Percentiles rank a stretch among this genome's conserved stretches.
Evolutionary conservation across 2,329 filamentous ascomycete genomes (phyloP).

Genomic region (Atkinsonella hypoxylon): DNA sequence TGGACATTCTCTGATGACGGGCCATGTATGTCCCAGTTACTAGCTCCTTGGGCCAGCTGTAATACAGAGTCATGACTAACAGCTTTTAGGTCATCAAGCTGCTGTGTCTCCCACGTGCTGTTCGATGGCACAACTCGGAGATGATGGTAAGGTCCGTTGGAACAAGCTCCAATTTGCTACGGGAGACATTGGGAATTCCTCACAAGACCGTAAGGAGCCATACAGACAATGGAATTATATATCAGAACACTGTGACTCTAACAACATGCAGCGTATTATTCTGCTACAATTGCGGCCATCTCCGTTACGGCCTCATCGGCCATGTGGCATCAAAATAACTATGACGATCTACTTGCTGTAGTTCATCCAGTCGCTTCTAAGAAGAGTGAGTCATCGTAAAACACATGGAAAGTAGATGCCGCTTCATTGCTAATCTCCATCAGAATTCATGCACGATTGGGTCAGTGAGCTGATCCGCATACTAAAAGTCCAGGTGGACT

Average conservation of each 20-base stretch:
- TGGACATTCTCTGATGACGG: slow-evolving; percentile 58
- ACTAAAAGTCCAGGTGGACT: slow-evolving; percentile 66
- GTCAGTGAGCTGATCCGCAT: slow-evolving; percentile 56
- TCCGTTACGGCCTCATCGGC: slow-evolving; percentile 38
- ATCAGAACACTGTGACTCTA: slow-evolving; percentile 4
- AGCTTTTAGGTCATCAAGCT: slow-evolving; percentile 39
- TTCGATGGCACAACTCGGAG: slow-evolving; percentile 45
- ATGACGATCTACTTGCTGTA: slow-evolving; percentile 62
- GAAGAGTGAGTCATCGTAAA: slow-evolving; percentile 15
- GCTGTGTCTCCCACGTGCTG: slow-evolving; percentile 48
- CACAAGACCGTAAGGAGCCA: slow-evolving; percentile 33
- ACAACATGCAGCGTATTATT: slow-evolving; percentile 33
- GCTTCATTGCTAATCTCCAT: slow-evolving; percentile 9
- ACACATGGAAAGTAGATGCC: too few species aligned
- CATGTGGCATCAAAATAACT: slow-evolving; percentile 35
- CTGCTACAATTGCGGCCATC: slow-evolving; percentile 49
- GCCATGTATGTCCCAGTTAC: slow-evolving; percentile 39
- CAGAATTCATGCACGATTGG: slow-evolving; percentile 50
- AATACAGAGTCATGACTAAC: slow-evolving; percentile 7
- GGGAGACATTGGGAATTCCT: slow-evolving; percentile 34
- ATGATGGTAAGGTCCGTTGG: slow-evolving; percentile 49
- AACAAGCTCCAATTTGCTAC: slow-evolving; percentile 39
- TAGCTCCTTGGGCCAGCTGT: neutral
- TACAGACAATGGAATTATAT: neutral
- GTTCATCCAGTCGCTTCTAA: slow-evolving; percentile 36